phyloP scores from a whole-genome alignment of 495 filamentous ascomycete species.

The Arthonia radiata region DNA sequence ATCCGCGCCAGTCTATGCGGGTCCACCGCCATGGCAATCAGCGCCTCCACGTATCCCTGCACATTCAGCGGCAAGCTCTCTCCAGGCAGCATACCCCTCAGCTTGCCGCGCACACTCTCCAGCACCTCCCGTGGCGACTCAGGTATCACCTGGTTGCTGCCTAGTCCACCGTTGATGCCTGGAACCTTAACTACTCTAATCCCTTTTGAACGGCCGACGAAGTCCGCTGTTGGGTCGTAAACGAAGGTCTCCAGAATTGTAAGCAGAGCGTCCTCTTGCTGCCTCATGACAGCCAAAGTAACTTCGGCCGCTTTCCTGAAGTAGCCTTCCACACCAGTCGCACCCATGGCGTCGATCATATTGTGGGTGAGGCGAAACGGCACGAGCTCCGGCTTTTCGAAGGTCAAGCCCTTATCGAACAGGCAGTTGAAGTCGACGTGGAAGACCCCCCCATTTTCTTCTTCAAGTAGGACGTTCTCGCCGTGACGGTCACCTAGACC shows the following conservation, averaged over 20 bases:
- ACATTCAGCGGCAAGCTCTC: conserved; percentile 82
- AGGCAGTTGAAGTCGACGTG: conserved; percentile 99
- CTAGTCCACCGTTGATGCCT: too few relatives aligned
- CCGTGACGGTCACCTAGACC: conserved; percentile 94
- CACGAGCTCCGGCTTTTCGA: conserved; percentile 80
- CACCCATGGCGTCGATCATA: conserved; percentile 90
- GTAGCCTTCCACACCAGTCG: conserved; percentile 54
- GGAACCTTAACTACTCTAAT: too few relatives aligned
- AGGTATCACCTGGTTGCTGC: conserved; percentile 38
- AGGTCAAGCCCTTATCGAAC: conserved; percentile 94
- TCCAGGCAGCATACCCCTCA: conserved; percentile 54
- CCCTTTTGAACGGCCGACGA: conserved; percentile 30
- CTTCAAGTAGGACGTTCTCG: conserved; percentile 89
- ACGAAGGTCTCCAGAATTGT: conserved; percentile 90
- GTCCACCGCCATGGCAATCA: conserved; percentile 65
- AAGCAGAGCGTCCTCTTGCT: conserved; percentile 89
- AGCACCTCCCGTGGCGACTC: conserved; percentile 77
- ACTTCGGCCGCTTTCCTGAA: conserved; percentile 82
- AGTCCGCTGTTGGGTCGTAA: conserved; percentile 87
- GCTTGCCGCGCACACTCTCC: conserved; percentile 67
- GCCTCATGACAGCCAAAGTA: conserved; percentile 55
- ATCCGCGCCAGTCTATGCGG: conserved; percentile 55
- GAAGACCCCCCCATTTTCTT: conserved; percentile 77
- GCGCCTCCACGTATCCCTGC: conserved; percentile 81
- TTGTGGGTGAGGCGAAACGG: conserved; percentile 98